Evolutionary conservation across 352 stramenopile genomes (phyloP).

Genomic region (Globisporangium abappressorium): DNA sequence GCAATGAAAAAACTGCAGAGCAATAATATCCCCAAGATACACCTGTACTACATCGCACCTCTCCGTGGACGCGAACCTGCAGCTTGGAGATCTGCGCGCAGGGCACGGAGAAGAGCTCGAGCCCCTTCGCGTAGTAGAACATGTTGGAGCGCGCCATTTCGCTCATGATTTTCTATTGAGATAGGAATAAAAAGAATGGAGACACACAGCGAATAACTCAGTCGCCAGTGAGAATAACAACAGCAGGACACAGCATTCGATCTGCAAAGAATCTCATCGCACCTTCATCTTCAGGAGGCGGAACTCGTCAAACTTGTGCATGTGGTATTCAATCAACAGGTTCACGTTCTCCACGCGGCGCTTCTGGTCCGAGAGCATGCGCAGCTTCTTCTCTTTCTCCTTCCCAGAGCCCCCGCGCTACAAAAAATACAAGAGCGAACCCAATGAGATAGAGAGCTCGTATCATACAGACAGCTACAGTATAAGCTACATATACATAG

Average conservation of each 20-base stretch:
- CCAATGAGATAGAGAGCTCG: neutral
- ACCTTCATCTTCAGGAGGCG: constrained; percentile 82
- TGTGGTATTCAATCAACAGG: constrained; percentile 64
- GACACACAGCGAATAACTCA: neutral
- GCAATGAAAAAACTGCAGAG: too few relatives aligned
- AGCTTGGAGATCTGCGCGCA: constrained; percentile 51
- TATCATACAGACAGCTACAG: neutral
- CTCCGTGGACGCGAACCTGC: constrained; percentile 10
- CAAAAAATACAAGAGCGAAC: constrained; percentile 14
- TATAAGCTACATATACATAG: neutral
- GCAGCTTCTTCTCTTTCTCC: constrained; percentile 79
- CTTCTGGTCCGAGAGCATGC: constrained; percentile 81
- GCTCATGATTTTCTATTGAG: constrained; percentile 58
- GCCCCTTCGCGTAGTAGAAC: constrained; percentile 75
- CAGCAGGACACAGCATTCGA: neutral
- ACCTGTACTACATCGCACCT: neutral
- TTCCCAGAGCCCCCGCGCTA: constrained; percentile 46
- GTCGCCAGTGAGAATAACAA: neutral
- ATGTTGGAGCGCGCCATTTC: constrained; percentile 71
- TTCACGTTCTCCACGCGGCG: constrained; percentile 84
- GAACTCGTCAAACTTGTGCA: constrained; percentile 70
- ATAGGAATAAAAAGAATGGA: neutral
- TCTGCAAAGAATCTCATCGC: neutral
- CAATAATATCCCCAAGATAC: neutral
- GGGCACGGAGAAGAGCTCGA: constrained; percentile 62